Evolutionary conservation across 2,329 filamentous ascomycete genomes (phyloP), one percentile per base, ranked within the genome.

Genomic region (Colletotrichum tofieldiae): DNA sequence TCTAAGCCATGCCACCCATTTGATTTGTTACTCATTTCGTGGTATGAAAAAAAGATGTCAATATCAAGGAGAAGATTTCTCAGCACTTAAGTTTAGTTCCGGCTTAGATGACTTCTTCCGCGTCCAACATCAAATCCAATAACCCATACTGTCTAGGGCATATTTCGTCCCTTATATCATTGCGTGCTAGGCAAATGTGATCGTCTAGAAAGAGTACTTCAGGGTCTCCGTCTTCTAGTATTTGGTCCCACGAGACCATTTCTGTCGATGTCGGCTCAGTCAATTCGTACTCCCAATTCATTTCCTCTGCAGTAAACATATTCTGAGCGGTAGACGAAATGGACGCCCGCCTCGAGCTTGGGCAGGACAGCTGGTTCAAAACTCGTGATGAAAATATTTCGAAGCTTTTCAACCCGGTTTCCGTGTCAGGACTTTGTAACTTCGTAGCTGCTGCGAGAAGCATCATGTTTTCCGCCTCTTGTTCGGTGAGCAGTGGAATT

Each of bases 301-400:
- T 7, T 14, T 55, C 32, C n/a, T 55, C 32, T 14, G 32, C 52
- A 14, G 11, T 16, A 23, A n/a, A 5, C 2, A 37, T n/a, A 11
- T 16, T 11, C 3, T 5, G 52, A 5, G 5, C 1, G 18, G 20
- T 1, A n/a, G 4, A 23, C 9, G 32, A n/a, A 6, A 3, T 2
- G 18, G 18, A 14, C 7, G 16, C 18, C 18, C 5, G 9, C 3
- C 6, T 18, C 1, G 9, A 2, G 14, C 3, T 3, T n/a, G 8
- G 3, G 18, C 29, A n/a, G 1, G 29, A 35, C 12, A 9, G 5
- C 32, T n/a, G 52, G 23, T 14, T 9, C 9, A 6, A 2, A 7
- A 1, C 20, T 5, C 7, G 4, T 6, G 32, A 37, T 9, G 32
- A 29, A 23, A 37, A 3, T 2, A 5, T 1, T 16, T 16, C 1